These are phyloP conservation scores for Aquilaria agallochum DNA, from an alignment of 441 rosid genomes.

Conservation along the genomic window DNA sequence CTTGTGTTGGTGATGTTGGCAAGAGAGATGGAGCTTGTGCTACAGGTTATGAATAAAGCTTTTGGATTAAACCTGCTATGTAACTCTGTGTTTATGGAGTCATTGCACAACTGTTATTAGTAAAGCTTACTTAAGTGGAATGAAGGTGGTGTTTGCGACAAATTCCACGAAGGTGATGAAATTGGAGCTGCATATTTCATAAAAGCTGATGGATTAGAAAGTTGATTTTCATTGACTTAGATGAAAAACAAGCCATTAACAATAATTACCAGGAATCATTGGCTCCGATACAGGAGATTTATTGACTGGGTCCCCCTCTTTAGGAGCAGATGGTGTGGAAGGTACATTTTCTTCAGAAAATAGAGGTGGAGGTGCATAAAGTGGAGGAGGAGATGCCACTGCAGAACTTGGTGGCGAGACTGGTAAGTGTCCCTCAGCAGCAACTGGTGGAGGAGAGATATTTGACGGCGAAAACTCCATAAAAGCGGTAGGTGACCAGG, in stretches of 20 bases:
- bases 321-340: slow-evolving; percentile 34
- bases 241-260: slow-evolving; percentile 3
- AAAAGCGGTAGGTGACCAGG: slow-evolving; percentile 6
- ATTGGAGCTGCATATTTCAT: slow-evolving; percentile 33
- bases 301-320: slow-evolving; percentile 25
- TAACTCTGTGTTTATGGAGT: no score
- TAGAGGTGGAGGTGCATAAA: slow-evolving; percentile 28
- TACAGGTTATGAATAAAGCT: no score
- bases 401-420: slow-evolving; percentile 12
- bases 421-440: slow-evolving; percentile 7
- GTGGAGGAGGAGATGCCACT: slow-evolving; percentile 21
- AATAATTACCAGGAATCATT: slow-evolving; percentile 38
- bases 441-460: slow-evolving; percentile 9
- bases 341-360: slow-evolving; percentile 25
- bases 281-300: slow-evolving; percentile 35
- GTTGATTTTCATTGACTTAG: slow-evolving; percentile 2
- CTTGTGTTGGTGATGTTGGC: slow-evolving; percentile 28
- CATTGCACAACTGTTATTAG: slow-evolving; percentile 7
- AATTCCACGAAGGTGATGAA: slow-evolving; percentile 29
- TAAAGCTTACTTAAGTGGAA: slow-evolving; percentile 15
- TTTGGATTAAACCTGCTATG: no score
- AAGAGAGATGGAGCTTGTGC: slow-evolving; percentile 29
- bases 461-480: slow-evolving; percentile 16
- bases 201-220: slow-evolving; percentile 12
- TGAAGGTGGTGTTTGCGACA: slow-evolving; percentile 36